A percentile compares a stretch with the other conserved stretches of the same genome.
phyloP scores from a whole-genome alignment of 1,139 yeast species.

The Maudiozyma humilis region DNA sequence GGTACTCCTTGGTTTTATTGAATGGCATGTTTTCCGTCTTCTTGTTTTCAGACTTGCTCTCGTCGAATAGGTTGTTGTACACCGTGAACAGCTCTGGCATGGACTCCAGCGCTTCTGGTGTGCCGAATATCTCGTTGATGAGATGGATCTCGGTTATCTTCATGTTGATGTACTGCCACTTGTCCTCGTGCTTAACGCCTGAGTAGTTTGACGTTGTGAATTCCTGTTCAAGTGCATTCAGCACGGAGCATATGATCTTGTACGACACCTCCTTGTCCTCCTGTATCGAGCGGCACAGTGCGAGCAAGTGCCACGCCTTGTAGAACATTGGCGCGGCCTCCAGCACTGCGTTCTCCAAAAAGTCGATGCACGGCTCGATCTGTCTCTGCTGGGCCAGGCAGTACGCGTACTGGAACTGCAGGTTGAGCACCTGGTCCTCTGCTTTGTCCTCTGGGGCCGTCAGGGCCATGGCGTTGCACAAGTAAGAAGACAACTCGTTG shows the following conservation, averaged over 20 bases:
- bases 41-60: slow-evolving; percentile 1
- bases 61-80: slow-evolving; percentile 28
- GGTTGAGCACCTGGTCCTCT: slow-evolving; percentile 5
- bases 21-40: slow-evolving; percentile 1
- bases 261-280: slow-evolving; percentile 43
- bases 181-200: slow-evolving; percentile 34
- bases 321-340: slow-evolving; percentile 36
- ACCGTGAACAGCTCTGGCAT: slow-evolving; percentile 60
- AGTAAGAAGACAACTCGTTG: slow-evolving; percentile 25
- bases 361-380: slow-evolving; percentile 32
- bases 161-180: slow-evolving; percentile 56
- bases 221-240: slow-evolving; percentile 29
- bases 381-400: slow-evolving; percentile 32
- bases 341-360: slow-evolving; percentile 32
- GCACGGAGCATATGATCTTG: slow-evolving; percentile 38
- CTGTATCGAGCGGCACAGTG: slow-evolving; percentile 44
- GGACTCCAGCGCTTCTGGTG: slow-evolving; percentile 52
- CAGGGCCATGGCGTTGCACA: slow-evolving; percentile 26
- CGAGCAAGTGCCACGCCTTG: slow-evolving; percentile 45
- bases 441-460: slow-evolving; percentile 3
- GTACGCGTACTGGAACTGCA: slow-evolving; percentile 33
- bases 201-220: slow-evolving; percentile 9
- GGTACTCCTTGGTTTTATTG: slow-evolving; percentile 24
- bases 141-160: slow-evolving; percentile 71
- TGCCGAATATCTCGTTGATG: slow-evolving; percentile 55